These are phyloP conservation scores for Xylaria sp. DNA, from an alignment of 2,329 filamentous ascomycete species.

Conservation along the genomic window DNA sequence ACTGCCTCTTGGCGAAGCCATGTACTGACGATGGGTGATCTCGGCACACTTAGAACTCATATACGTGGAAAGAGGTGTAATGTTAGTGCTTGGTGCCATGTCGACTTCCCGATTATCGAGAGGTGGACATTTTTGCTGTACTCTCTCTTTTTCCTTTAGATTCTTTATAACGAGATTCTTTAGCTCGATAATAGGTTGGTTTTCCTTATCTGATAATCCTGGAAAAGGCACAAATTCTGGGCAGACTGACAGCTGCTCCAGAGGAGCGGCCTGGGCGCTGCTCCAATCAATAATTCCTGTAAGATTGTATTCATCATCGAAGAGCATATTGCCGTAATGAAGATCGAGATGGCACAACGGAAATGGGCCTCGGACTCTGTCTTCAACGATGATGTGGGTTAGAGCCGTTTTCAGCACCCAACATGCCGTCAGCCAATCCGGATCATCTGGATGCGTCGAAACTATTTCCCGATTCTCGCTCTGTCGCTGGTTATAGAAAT, in stretches of 20 bases:
- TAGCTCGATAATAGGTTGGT: constrained; percentile 33
- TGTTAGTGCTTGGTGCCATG: background rate
- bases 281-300: constrained; percentile 54
- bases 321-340: constrained; percentile 55
- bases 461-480: constrained; percentile 42
- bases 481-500: constrained; percentile 46
- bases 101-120: constrained; percentile 12
- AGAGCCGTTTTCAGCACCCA: constrained; percentile 49
- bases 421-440: constrained; percentile 48
- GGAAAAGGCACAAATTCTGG: constrained; percentile 51
- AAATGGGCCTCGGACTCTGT: constrained; percentile 51
- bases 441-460: constrained; percentile 41
- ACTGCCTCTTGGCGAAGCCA: constrained; percentile 23
- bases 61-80: constrained; percentile 24
- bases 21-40: constrained; percentile 20
- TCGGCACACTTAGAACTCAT: constrained; percentile 18
- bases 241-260: constrained; percentile 52
- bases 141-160: constrained; percentile 21
- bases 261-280: constrained; percentile 49
- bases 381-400: constrained; percentile 47
- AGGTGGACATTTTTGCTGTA: constrained; percentile 4
- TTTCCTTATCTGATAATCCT: constrained; percentile 46
- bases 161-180: constrained; percentile 16
- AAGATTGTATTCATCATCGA: constrained; percentile 55
- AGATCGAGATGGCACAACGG: constrained; percentile 52